Conservation (phyloP, 2,329 filamentous ascomycete genomes). For the Colletotrichum sp. region DNA sequence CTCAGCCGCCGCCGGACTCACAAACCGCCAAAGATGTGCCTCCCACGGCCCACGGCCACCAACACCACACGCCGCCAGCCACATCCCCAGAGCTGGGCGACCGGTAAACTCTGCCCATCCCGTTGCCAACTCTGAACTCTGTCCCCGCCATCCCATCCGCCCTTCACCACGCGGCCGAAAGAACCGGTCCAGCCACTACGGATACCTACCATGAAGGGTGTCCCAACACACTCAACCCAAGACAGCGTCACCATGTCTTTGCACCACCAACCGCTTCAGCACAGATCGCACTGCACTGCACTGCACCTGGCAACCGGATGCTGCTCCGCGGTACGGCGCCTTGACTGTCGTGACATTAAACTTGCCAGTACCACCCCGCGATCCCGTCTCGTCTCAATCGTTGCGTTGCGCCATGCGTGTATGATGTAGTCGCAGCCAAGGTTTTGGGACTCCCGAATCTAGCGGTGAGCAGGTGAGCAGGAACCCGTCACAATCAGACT, state of each 20-base stretch:
- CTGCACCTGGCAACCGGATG: background rate
- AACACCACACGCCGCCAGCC: background rate
- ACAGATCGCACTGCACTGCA: background rate
- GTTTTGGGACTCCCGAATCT: background rate
- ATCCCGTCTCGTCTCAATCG: background rate
- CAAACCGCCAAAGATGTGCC: background rate
- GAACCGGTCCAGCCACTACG: background rate
- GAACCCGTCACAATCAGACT: background rate
- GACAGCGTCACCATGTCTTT: background rate
- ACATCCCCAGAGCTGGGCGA: background rate
- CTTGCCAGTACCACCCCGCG: background rate
- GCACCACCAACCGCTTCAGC: background rate
- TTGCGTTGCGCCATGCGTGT: background rate
- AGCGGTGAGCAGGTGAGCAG: conserved; percentile 11
- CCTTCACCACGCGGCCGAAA: background rate
- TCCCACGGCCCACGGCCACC: background rate
- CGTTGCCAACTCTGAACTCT: background rate
- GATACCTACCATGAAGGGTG: background rate
- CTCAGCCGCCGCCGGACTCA: conserved; percentile 4
- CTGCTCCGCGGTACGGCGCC: background rate
- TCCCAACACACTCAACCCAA: background rate
- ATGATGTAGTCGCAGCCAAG: conserved; percentile 19
- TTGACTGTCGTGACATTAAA: background rate
- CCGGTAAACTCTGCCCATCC: background rate
- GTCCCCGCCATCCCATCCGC: background rate